Evolutionary conservation across 345 rosid genomes (phyloP).

Genomic region (Gynandropsis gynandra): DNA sequence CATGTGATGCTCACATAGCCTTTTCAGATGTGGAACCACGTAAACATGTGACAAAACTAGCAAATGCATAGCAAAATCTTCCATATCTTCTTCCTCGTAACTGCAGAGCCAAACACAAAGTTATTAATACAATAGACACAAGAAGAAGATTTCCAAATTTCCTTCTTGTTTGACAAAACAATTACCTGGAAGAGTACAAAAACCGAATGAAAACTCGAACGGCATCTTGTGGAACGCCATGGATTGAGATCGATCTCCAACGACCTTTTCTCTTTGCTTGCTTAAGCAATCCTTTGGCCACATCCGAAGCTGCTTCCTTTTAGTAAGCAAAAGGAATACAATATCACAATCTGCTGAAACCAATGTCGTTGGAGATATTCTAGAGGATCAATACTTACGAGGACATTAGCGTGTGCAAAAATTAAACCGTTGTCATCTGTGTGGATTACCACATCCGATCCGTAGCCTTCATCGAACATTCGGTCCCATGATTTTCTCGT

Average conservation of each 20-base stretch:
- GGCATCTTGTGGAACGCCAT: conserved; percentile 50
- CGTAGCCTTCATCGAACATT: conserved; percentile 51
- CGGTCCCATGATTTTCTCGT: conserved; percentile 44
- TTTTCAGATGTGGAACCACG: conserved; percentile 59
- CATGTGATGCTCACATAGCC: conserved; percentile 40
- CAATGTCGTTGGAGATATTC: background rate
- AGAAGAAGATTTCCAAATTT: background rate
- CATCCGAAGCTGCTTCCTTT: conserved; percentile 66
- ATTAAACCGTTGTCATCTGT: conserved; percentile 38
- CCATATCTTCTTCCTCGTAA: conserved; percentile 62
- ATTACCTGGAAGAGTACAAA: conserved; percentile 60
- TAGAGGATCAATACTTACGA: conserved; percentile 34
- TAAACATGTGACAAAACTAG: conserved; percentile 73
- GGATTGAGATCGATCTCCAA: conserved; percentile 35
- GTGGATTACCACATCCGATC: conserved; percentile 43
- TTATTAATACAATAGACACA: conserved; percentile 9
- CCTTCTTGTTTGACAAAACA: background rate
- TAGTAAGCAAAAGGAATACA: background rate
- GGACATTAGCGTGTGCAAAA: conserved; percentile 48
- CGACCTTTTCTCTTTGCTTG: conserved; percentile 36
- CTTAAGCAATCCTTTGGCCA: conserved; percentile 49
- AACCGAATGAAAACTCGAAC: conserved; percentile 53
- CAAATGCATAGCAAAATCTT: conserved; percentile 51
- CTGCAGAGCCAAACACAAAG: conserved; percentile 31
- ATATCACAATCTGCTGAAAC: background rate